phyloP scores from a whole-genome alignment of 2,329 filamentous ascomycete genomes.

The Colletotrichum lupini region DNA sequence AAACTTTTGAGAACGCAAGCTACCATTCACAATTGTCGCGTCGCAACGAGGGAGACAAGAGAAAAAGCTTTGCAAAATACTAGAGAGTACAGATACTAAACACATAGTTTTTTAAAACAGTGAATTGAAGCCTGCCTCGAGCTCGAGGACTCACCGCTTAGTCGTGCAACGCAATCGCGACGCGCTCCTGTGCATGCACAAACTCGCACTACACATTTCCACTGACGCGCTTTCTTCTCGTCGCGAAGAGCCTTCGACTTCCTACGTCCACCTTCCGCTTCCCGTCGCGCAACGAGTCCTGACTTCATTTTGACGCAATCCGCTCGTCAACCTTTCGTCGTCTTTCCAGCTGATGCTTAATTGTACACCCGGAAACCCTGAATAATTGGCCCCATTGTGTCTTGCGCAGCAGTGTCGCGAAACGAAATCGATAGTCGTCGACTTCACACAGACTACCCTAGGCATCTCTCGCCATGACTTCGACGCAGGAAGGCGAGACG shows the following conservation, averaged over 20 bases:
- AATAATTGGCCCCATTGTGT: background rate
- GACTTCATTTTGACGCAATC: background rate
- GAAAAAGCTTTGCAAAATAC: background rate
- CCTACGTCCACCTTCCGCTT: background rate
- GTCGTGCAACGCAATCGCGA: slow-evolving; percentile 20
- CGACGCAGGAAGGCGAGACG: slow-evolving; percentile 21
- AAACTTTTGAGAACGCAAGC: background rate
- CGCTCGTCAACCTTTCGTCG: background rate
- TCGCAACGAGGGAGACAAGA: background rate
- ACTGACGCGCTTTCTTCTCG: background rate
- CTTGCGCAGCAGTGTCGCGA: background rate
- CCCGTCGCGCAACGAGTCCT: background rate
- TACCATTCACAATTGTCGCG: background rate
- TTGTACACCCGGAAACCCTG: background rate
- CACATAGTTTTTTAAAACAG: slow-evolving; percentile 15
- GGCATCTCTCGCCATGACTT: slow-evolving; percentile 11
- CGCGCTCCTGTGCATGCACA: slow-evolving; percentile 27
- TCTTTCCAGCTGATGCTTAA: background rate
- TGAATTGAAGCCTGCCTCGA: slow-evolving; percentile 20
- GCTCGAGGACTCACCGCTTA: slow-evolving; percentile 12
- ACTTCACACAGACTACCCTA: no score
- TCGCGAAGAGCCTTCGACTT: background rate
- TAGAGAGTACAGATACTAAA: slow-evolving; percentile 16
- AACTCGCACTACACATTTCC: slow-evolving; percentile 1
- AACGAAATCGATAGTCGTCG: background rate